Base-by-base conservation (phyloP, 257 asterid species). In the Rubia yunnanensis region DNA sequence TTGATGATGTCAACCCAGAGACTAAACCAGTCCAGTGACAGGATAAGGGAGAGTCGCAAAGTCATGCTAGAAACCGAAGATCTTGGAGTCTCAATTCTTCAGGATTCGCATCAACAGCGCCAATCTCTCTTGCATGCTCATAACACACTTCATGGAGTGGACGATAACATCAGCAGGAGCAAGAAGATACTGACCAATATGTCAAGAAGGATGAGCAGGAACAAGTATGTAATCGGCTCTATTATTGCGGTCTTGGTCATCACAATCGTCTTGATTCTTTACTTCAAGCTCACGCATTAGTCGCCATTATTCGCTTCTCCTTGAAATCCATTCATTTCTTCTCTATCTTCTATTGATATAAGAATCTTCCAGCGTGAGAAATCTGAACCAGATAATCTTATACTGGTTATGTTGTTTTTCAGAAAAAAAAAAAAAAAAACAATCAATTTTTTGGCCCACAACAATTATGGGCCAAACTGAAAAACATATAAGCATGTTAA, bases 151-250 rank as follows among this genome's bases (percentile, higher is more conserved):
- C 92, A 82, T 72, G 95, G 89, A 34, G 95, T 88, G 77, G 96
- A 88, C 67, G 94, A 86, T 67, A 86, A 81, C 73, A 70, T 88
- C 30, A 64, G 92, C 57, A 71, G 86, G 74, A 88, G 95, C 88
- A 88, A 83, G 83, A 86, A 79, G 74, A 78, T 86, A 70, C 80
- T 89, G 72, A 77, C 81, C 23, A 82, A 73, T 28, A 89, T 89
- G 81, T 84, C 95, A 0, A 84, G 87, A 72, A 84, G 95, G 76
- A 89, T 89, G 92, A 85, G 71, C 91, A 81, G 87, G 72, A 86
- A 86, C 72, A 89, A 86, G 63, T 85, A 88, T 87, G 81, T 89
- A 69, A 74, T 89, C 34, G 84, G 90, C 44, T 63, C 79, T 13
- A 67, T 89, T 22, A 80, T 89, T 60, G 75, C 79, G 0, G 80